Conservation (phyloP, 2,329 filamentous ascomycete genomes). For the Paracoccidioides brasiliensis region DNA sequence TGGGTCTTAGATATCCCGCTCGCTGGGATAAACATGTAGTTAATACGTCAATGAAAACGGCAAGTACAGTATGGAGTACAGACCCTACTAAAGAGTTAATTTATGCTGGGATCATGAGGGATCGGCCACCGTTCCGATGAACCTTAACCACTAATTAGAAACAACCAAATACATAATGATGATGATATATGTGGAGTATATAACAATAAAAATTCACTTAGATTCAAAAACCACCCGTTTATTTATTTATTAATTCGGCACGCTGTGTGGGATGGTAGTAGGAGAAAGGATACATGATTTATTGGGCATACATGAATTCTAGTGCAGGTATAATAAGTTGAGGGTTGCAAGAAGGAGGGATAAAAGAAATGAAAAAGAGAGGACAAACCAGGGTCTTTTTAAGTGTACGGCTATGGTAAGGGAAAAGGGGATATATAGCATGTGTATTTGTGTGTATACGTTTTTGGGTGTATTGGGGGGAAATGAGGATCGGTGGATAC, state of each 20-base stretch:
- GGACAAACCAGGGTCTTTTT: not conserved
- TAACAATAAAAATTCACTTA: not conserved
- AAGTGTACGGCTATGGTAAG: slow-evolving; percentile 2
- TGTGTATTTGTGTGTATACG: not conserved
- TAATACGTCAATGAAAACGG: too few species aligned
- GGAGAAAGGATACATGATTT: slow-evolving; percentile 28
- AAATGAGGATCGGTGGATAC: slow-evolving; percentile 6
- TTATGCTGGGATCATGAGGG: too few species aligned
- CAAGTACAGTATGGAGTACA: too few species aligned
- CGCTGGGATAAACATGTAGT: too few species aligned
- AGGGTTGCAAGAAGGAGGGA: slow-evolving; percentile 7
- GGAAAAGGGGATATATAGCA: not conserved
- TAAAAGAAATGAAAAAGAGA: slow-evolving; percentile 10
- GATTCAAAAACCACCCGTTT: slow-evolving; percentile 1
- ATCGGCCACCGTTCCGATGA: too few species aligned
- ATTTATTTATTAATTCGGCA: not conserved
- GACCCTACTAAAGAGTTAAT: too few species aligned
- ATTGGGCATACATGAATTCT: slow-evolving; percentile 27
- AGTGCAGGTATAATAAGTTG: slow-evolving; percentile 17
- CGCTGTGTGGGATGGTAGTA: slow-evolving; percentile 10
- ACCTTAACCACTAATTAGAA: too few species aligned
- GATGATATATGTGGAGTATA: not conserved
- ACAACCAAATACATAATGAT: not conserved
- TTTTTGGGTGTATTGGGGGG: not conserved
- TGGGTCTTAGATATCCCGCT: too few species aligned